A percentile compares a stretch with the other conserved stretches of the same genome.
Conservation (phyloP, 345 rosid genomes). For the Eucalyptus brandiana region DNA sequence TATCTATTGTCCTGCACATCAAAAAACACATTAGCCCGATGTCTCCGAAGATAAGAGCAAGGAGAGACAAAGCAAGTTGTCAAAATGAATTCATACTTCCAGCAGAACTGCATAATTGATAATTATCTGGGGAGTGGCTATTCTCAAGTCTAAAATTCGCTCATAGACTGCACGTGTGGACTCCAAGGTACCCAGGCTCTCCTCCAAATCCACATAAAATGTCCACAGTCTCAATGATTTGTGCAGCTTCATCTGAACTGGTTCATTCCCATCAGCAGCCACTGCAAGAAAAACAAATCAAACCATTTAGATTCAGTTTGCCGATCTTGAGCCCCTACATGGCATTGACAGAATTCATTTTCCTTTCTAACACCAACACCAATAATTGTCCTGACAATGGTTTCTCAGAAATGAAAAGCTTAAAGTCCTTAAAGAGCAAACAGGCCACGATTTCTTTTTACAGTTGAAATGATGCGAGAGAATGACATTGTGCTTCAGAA, state of each 20-base stretch:
- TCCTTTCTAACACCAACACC: background rate
- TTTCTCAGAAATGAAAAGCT: background rate
- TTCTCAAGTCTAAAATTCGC: conserved; percentile 83
- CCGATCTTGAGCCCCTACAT: background rate
- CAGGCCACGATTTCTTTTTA: background rate
- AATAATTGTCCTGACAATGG: background rate
- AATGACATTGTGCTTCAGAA: background rate
- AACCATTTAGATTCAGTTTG: background rate
- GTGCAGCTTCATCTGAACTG: conserved; percentile 90
- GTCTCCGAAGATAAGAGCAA: background rate
- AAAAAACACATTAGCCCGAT: background rate
- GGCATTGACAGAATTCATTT: background rate
- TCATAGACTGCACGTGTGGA: conserved; percentile 91
- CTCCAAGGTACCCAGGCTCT: conserved; percentile 83
- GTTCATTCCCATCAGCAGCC: conserved; percentile 90
- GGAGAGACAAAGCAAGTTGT: background rate
- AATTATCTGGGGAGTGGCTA: conserved; percentile 95
- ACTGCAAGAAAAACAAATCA: conserved; percentile 24
- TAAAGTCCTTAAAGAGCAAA: background rate
- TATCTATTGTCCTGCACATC: conserved; percentile 65
- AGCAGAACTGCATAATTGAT: conserved; percentile 76
- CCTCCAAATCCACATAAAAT: conserved; percentile 91
- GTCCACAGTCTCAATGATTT: conserved; percentile 90
- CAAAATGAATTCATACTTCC: conserved; percentile 27
- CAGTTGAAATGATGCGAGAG: background rate